Base-by-base conservation (phyloP, 164 flowering plant species). In the Tetracentron sinense region DNA sequence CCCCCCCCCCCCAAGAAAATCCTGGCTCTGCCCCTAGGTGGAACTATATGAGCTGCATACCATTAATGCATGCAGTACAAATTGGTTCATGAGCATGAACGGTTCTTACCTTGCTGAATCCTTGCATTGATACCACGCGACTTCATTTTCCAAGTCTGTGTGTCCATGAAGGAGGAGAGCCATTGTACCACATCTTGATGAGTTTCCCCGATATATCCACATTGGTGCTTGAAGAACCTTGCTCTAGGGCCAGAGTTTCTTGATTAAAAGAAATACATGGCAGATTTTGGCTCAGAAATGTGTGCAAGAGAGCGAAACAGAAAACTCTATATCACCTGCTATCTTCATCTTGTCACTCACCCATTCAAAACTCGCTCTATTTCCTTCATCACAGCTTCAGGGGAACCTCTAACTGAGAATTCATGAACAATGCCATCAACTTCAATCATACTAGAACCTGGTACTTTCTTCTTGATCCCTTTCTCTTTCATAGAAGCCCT, bases 391-490 rank as follows among this genome's bases (percentile, higher is more conserved):
- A 44, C 47, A 48, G 74, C 69, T 23, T 67, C 73, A 54, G 72
- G 69, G 3, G 83, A 81, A 59, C 87, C 86, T 58, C 48, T 64
- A 19, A 81, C 81, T 20, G 90, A 85, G 56, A 88, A 88, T 62
- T 86, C 92, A 64, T 73, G 63, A 70, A 90, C 77, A 54, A 67
- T 48, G 15, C 90, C 89, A 67, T 82, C 83, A 54, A 85, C 60
- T 71, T 88, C 90, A 70, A 88, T 75, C 81, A 74, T 71, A 74
- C 97, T 90, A 65, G 79, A 79, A 27, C 97, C 97, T 21, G 85
- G 87, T 20, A 75, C 72, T 17, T 68, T 69, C 74, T 90, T 90
- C 54, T 65, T 79, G 8, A 90, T 75, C 58, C 82, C 81, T 65
- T 65, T 70, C 29, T 75, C 86, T 42, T 63, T 82, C 97, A 90